Base-by-base conservation (phyloP, 2,329 filamentous ascomycete species). In the Xylariaceae sp. region DNA sequence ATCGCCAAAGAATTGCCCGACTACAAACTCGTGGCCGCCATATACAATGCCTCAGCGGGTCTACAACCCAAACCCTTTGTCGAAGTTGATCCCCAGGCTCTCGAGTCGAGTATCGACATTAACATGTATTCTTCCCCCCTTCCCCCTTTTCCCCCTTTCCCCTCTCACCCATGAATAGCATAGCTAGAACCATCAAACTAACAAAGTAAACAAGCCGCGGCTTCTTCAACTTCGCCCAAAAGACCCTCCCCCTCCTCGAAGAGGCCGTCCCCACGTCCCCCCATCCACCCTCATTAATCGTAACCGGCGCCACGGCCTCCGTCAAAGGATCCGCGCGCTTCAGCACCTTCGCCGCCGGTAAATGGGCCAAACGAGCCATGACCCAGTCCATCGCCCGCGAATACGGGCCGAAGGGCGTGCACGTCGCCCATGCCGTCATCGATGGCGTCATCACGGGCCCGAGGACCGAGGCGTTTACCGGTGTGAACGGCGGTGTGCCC, bases 361-460 rank as follows among this genome's bases (percentile, higher is more conserved):
- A 89, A 68, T 89, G 86, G 69, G 87, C 86, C 0, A 70, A 86
- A 53, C 77, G 87, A 32, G 85, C 86, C 0, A 70, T 89, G 50
- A 78, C 79, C 1, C 86, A 88, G 67, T 83, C 78, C 40, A 73
- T 90, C 42, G 86, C 87, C 0, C 80, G 83, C 60, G 87, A 91
- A 66, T 91, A 89, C 69, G 86, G 85, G 0, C 87, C 87, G 0
- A 76, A 87, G 67, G 87, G 87, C 1, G 77, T 91, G 1, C 87
- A 91, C 70, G 85, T 91, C 7, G 79, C 82, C 2, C 87, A 90
- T 73, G 83, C 84, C 1, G 80, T 90, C 57, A 82, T 89, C 57
- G 87, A 91, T 69, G 87, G 87, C 0, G 79, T 88, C 2, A 90
- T 91, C 71, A 85, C 89, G 71, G 88, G 87, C 50, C 83, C 85